A percentile compares a stretch with the other conserved stretches of the same genome.
phyloP scores from a whole-genome alignment of 371 early-diverging fungal genomes.

The Umbelopsis sp. region DNA sequence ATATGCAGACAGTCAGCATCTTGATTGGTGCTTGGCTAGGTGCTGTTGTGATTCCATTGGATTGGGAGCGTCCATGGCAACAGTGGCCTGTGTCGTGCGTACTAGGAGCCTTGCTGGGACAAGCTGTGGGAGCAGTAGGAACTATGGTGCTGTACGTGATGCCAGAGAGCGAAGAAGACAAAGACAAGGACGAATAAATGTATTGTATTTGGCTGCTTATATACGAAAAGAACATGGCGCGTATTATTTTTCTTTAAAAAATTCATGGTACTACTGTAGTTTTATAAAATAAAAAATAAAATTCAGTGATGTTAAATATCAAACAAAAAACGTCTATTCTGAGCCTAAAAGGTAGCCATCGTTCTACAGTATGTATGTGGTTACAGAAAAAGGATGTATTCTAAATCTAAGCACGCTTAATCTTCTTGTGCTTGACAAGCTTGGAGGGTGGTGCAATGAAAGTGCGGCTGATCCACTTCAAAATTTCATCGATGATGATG shows the following conservation, averaged over 20 bases:
- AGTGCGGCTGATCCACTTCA: slow-evolving; percentile 84
- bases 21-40: slow-evolving; percentile 57
- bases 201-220: neutral
- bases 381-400: neutral
- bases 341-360: neutral
- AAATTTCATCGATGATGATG: slow-evolving; percentile 87
- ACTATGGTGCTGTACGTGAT: neutral
- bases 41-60: slow-evolving; percentile 52
- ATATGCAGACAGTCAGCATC: slow-evolving; percentile 45
- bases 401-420: slow-evolving; percentile 34
- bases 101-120: slow-evolving; percentile 50
- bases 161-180: neutral
- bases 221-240: neutral
- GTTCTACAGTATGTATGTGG: slow-evolving; percentile 4
- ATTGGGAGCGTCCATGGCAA: slow-evolving; percentile 60
- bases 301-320: too few species aligned
- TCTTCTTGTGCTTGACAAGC: slow-evolving; percentile 24
- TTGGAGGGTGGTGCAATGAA: slow-evolving; percentile 57
- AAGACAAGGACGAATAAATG: neutral
- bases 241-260: neutral
- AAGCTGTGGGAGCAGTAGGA: slow-evolving; percentile 35
- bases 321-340: neutral
- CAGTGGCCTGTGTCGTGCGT: slow-evolving; percentile 56
- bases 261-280: neutral
- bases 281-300: too few species aligned